phyloP scores from a whole-genome alignment of 257 asterid genomes.

The Penstemon barbatus region DNA sequence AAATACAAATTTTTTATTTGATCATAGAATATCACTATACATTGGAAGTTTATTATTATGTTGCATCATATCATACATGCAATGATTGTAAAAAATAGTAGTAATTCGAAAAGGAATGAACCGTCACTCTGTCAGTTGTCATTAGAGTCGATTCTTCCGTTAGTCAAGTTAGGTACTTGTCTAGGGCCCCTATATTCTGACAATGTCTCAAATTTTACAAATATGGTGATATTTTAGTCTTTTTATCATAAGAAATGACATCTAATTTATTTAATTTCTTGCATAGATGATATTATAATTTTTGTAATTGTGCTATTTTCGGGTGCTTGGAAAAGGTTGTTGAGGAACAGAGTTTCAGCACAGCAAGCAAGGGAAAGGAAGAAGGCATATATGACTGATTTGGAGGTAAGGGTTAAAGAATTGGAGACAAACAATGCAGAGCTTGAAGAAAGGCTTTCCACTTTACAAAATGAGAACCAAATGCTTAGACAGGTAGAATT shows the following conservation, averaged over 20 bases:
- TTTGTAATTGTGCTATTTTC: neutral
- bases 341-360: constrained; percentile 98
- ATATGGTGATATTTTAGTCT: constrained; percentile 2
- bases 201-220: no score
- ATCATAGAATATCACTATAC: no score
- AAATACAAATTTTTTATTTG: no score
- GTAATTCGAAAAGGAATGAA: neutral
- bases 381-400: constrained; percentile 87
- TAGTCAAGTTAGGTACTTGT: no score
- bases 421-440: constrained; percentile 91
- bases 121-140: constrained; percentile 23
- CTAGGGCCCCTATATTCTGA: no score
- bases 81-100: no score
- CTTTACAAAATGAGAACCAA: constrained; percentile 94
- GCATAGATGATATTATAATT: no score
- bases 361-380: constrained; percentile 99
- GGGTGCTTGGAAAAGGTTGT: constrained; percentile 51
- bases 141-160: neutral
- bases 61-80: no score
- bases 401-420: constrained; percentile 88
- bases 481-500: constrained; percentile 87
- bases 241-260: neutral
- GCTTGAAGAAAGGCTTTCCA: constrained; percentile 91
- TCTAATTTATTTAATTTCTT: no score
- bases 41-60: no score